phyloP scores from a whole-genome alignment of 2,329 filamentous ascomycete genomes.

The Monosporascus sp. region DNA sequence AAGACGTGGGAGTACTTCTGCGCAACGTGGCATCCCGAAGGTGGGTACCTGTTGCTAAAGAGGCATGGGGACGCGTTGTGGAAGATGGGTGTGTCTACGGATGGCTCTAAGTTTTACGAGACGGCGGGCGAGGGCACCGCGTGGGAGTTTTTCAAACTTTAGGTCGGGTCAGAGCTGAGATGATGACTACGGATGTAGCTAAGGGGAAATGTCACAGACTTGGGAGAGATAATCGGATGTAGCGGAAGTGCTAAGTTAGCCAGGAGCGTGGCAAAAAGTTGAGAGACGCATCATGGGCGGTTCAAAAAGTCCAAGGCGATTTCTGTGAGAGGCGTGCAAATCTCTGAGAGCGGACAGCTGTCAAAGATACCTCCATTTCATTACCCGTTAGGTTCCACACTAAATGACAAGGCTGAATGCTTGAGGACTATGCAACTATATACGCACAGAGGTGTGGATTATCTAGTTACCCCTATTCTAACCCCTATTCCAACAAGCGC shows the following conservation, averaged over 20 bases:
- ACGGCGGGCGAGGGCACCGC: slow-evolving; percentile 22
- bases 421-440: too few species aligned
- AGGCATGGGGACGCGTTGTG: slow-evolving; percentile 21
- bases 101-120: slow-evolving; percentile 22
- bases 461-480: too few species aligned
- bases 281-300: not conserved
- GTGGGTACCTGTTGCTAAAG: slow-evolving; percentile 29
- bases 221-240: not conserved
- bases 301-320: too few species aligned
- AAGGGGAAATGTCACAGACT: not conserved
- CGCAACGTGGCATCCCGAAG: slow-evolving; percentile 20
- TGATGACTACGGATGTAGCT: not conserved
- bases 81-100: slow-evolving; percentile 20
- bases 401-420: too few species aligned
- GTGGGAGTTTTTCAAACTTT: slow-evolving; percentile 22
- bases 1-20: slow-evolving; percentile 26
- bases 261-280: not conserved
- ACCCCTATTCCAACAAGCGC: too few species aligned
- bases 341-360: too few species aligned
- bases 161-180: not conserved
- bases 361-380: too few species aligned
- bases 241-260: not conserved
- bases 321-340: too few species aligned
- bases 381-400: too few species aligned
- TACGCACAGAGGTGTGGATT: too few species aligned